These are phyloP conservation scores for Rutstroemia sp. DNA, from an alignment of 2,329 filamentous ascomycete genomes.

Conservation along the genomic window DNA sequence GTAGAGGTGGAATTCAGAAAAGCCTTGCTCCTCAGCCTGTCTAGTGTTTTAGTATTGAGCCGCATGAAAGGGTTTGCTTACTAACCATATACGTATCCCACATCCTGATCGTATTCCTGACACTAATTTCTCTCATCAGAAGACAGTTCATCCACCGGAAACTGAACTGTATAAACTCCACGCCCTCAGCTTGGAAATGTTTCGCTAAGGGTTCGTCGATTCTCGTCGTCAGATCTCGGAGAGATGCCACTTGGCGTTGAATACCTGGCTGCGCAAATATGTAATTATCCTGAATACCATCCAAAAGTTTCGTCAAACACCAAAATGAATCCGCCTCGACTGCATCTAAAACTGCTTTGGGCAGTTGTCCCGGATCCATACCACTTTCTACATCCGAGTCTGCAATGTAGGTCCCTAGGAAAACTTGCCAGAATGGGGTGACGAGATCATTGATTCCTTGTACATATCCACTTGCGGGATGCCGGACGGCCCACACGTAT, in stretches of 20 bases:
- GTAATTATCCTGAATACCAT: conserved; percentile 98
- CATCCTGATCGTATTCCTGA: conserved; percentile 96
- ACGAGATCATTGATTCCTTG: conserved; percentile 98
- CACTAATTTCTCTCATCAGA: conserved; percentile 93
- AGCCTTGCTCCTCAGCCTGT: conserved; percentile 95
- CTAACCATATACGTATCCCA: conserved; percentile 98
- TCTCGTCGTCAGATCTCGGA: conserved; percentile 82
- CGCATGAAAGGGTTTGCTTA: conserved; percentile 9
- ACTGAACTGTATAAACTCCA: conserved; percentile 99
- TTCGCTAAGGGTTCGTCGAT: conserved; percentile 81
- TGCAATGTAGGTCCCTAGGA: conserved; percentile 90
- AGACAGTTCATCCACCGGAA: conserved; percentile 99
- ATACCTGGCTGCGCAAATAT: conserved; percentile 97
- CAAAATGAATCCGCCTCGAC: conserved; percentile 98
- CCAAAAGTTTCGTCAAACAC: conserved; percentile 96
- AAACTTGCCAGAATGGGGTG: conserved; percentile 97
- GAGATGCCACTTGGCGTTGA: conserved; percentile 80
- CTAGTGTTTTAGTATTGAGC: not conserved
- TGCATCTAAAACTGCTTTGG: conserved; percentile 83
- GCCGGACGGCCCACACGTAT: conserved; percentile 95
- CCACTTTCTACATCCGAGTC: conserved; percentile 85
- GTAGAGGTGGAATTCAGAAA: conserved; percentile 96
- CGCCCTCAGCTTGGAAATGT: conserved; percentile 82
- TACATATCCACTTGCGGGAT: conserved; percentile 95
- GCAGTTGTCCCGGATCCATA: conserved; percentile 94